phyloP scores from a whole-genome alignment of 208 protist genomes.

The Acanthamoeba triangularis region DNA sequence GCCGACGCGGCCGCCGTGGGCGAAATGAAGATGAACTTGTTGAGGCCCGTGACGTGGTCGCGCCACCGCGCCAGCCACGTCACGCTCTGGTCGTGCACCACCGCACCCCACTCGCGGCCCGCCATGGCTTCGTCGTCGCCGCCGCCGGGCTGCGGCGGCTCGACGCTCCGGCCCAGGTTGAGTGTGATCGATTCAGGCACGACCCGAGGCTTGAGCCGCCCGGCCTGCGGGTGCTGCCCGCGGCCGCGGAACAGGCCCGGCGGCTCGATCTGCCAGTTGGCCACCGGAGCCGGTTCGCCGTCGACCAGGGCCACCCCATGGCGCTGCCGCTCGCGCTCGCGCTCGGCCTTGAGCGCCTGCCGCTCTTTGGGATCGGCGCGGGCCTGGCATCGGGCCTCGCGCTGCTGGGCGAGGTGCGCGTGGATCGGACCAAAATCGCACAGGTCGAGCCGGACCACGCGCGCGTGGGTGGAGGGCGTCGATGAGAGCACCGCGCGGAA shows the following conservation, averaged over 20 bases:
- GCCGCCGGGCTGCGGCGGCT: slow-evolving; percentile 93
- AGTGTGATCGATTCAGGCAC: slow-evolving; percentile 98
- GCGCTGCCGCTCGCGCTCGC: slow-evolving; percentile 93
- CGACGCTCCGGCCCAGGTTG: slow-evolving; percentile 96
- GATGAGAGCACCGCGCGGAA: slow-evolving; percentile 94
- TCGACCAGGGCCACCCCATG: slow-evolving; percentile 96
- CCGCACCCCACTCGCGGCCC: slow-evolving; percentile 94
- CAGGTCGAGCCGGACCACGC: slow-evolving; percentile 96
- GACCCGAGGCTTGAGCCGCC: slow-evolving; percentile 97
- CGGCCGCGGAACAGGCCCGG: slow-evolving; percentile 99
- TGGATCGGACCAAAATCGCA: slow-evolving; percentile 98
- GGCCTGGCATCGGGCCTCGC: slow-evolving; percentile 94
- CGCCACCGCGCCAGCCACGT: slow-evolving; percentile 99
- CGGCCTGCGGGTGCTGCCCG: slow-evolving; percentile 98
- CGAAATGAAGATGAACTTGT: slow-evolving; percentile 99
- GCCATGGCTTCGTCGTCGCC: slow-evolving; percentile 91
- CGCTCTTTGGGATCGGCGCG: slow-evolving; percentile 96
- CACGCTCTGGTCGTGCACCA: slow-evolving; percentile 97
- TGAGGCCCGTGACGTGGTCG: slow-evolving; percentile 94
- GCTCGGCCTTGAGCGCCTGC: slow-evolving; percentile 87
- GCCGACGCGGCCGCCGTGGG: slow-evolving; percentile 94
- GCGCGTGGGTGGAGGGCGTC: slow-evolving; percentile 86
- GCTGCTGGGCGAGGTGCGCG: slow-evolving; percentile 91
- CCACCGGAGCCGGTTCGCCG: slow-evolving; percentile 96
- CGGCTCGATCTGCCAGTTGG: slow-evolving; percentile 98